Evolutionary conservation across 768 basidiomycete species (phyloP).

Genomic region (Boletus sensibilis): DNA sequence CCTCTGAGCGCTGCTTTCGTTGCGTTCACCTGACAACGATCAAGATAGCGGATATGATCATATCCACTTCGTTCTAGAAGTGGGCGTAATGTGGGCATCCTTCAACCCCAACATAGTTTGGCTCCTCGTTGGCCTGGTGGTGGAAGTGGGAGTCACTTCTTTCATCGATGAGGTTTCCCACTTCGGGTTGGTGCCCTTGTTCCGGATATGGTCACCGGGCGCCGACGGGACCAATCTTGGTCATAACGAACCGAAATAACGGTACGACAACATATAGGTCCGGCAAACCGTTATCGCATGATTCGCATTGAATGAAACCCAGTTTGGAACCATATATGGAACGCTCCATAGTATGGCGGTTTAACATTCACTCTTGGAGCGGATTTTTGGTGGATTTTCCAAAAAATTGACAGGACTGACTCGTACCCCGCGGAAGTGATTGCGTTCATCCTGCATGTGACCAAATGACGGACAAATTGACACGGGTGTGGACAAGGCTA

Average conservation of each 20-base stretch:
- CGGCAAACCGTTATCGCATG: constrained; percentile 14
- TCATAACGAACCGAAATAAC: constrained; percentile 22
- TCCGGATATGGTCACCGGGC: constrained; percentile 11
- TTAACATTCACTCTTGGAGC: neutral
- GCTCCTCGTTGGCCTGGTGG: neutral
- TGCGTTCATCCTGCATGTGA: constrained; percentile 2
- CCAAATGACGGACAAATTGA: neutral
- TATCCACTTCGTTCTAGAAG: constrained; percentile 2
- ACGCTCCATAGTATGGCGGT: constrained; percentile 3
- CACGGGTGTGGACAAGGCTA: neutral
- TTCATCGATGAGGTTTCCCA: constrained; percentile 9
- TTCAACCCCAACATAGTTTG: neutral
- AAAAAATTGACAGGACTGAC: neutral
- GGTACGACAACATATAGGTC: constrained; percentile 24
- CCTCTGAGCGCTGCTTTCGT: neutral
- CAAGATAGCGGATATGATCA: constrained; percentile 6
- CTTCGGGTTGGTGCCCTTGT: constrained; percentile 14
- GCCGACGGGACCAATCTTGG: constrained; percentile 1
- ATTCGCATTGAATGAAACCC: neutral
- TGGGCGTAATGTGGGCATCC: neutral
- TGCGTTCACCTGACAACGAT: constrained; percentile 25
- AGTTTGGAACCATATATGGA: constrained; percentile 7
- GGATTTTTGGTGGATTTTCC: constrained; percentile 14
- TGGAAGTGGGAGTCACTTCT: neutral
- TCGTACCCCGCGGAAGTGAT: constrained; percentile 10